Base-by-base conservation (phyloP, 2,329 filamentous ascomycete genomes). In the Monilinia fructigena region DNA sequence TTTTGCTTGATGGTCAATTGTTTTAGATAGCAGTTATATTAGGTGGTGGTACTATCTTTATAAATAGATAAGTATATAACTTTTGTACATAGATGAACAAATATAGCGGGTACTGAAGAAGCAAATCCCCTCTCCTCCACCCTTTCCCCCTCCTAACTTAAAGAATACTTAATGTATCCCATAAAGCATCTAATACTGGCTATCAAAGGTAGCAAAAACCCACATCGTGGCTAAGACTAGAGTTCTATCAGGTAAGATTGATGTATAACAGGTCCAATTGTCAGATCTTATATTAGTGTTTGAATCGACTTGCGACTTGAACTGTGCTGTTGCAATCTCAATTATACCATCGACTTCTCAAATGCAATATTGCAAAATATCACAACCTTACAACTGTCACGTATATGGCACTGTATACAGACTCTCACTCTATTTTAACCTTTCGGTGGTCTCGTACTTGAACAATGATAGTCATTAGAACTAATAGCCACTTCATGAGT, bases 1-100 rank as follows among this genome's bases (percentile, higher is more conserved):
- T 66, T 23, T 62, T 71, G 54, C 60, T 71, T 40, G 68, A 68
- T 65, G 62, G 48, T 50, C 28, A 59, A 20, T 56, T 68, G 10
- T 67, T 67, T 26, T 65, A 63, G 18, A 26, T 20, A 10, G 26
- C 28, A 23, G 14, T 26, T 35, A 12, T 16, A 20, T 12, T 4
- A 38, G 14, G 3, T 60, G 14, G 3, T 60, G 16, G 47, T 23
- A 60, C 38, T 4, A 3, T 18, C 12, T 7, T 12, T 4, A 11
- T 6, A 0, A 14, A 38, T 50, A 7, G 28, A 26, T 3, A 23
- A 7, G 38, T 26, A 50, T 38, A 3, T 26, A 8, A 50, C 1
- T 26, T 50, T 60, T 50, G 14, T 50, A 50, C 1, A 60, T 60
- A 35, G 18, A n/a, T 23, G 23, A 18, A 23, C 20, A n/a, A 16